phyloP scores from a whole-genome alignment of 345 rosid genomes.

The Dovyalis caffra region DNA sequence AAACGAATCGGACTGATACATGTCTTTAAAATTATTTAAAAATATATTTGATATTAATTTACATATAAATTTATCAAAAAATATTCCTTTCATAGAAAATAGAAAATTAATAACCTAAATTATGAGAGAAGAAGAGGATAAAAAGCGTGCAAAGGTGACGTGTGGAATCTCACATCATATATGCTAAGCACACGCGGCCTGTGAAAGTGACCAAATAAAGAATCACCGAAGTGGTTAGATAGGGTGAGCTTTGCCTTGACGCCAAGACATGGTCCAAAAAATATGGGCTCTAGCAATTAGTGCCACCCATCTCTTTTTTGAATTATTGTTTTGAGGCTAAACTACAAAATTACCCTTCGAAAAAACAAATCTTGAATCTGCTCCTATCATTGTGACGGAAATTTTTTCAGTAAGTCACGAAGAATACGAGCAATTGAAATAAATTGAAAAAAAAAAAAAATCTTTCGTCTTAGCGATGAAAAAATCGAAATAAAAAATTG shows the following conservation, averaged over 20 bases:
- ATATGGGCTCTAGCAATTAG: background rate
- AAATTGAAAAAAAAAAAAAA: background rate
- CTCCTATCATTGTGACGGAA: too few species aligned
- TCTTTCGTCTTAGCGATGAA: background rate
- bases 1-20: too few species aligned
- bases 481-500: constrained; percentile 4
- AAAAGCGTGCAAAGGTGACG: background rate
- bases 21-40: too few species aligned
- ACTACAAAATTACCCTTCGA: too few species aligned
- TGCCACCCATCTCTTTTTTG: background rate
- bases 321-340: too few species aligned
- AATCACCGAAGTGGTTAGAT: background rate
- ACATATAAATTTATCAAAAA: too few species aligned
- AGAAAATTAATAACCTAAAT: too few species aligned
- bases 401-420: too few species aligned
- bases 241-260: background rate
- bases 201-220: background rate
- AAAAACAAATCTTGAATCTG: too few species aligned
- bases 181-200: background rate
- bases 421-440: too few species aligned
- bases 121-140: background rate
- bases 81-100: too few species aligned
- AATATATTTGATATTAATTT: too few species aligned
- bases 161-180: background rate
- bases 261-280: background rate